Base-by-base conservation (phyloP, 2,329 filamentous ascomycete genomes). In the Diplocarpon mali region DNA sequence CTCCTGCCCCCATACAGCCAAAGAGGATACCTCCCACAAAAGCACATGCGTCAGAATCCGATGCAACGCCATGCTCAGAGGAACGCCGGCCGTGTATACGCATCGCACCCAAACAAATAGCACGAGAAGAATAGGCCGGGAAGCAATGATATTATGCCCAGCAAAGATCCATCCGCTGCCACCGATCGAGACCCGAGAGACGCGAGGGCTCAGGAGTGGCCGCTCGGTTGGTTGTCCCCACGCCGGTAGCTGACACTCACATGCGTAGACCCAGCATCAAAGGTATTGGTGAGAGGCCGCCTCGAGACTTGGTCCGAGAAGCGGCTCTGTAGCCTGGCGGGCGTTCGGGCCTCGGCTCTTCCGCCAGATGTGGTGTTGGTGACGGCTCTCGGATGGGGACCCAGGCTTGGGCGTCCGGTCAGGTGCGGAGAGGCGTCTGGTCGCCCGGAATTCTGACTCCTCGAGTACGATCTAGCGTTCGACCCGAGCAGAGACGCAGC, bases 1-100 rank as follows among this genome's bases (percentile, higher is more conserved):
- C 20, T 3, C 20, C 20, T 7, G 7, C 20, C 20, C n/a, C 15
- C 35, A 31, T 9, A 31, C 8, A 8, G 24, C 7, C 14, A n/a
- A 20, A 32, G 31, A 24, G 28, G 27, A 24, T 10, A 31, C 5
- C 8, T 13, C 12, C 11, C 11, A 16, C 24, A 29, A 28, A n/a
- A 35, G n/a, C 20, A 28, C 40, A 32, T 16, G 10, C 14, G 13
- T 17, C 30, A 44, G 17, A 35, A 29, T 15, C 42, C 31, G 30
- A n/a, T 40, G 24, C 16, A 40, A 45, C 43, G 37, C 43, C 43
- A 36, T 45, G 43, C 43, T 45, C 40, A 40, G 28, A 35, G 9
- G 30, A 45, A 45, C 43, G 43, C 43, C 43, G 27, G 24, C 8
- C 27, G 36, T 35, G 13, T 29, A 14, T 14, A 36, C 38, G 27